phyloP scores from a whole-genome alignment of 257 asterid genomes.

The Striga asiatica region DNA sequence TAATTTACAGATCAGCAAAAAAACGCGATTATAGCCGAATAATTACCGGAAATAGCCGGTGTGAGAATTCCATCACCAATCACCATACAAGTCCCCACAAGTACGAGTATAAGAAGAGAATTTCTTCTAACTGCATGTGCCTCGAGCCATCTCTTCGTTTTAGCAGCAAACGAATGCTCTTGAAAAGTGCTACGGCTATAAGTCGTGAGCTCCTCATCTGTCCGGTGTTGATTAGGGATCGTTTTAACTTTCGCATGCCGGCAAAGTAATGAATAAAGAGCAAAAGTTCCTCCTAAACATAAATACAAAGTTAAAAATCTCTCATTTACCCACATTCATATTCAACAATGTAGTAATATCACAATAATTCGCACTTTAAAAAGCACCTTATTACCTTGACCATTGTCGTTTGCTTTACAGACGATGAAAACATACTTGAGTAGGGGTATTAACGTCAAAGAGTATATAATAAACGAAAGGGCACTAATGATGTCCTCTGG shows the following conservation, averaged over 20 bases:
- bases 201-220: constrained; percentile 76
- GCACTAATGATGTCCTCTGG: constrained; percentile 45
- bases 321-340: too few species aligned
- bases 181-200: constrained; percentile 51
- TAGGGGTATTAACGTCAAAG: constrained; percentile 40
- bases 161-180: constrained; percentile 58
- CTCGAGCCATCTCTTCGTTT: constrained; percentile 68
- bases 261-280: constrained; percentile 54
- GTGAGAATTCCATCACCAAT: constrained; percentile 79
- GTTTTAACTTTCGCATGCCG: constrained; percentile 49
- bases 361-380: too few species aligned
- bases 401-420: constrained; percentile 50
- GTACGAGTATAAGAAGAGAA: constrained; percentile 45
- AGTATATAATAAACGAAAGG: constrained; percentile 40
- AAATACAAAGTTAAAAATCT: too few species aligned
- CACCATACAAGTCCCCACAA: constrained; percentile 77
- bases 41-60: constrained; percentile 57
- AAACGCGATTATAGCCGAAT: too few species aligned
- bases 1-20: too few species aligned
- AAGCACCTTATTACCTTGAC: constrained; percentile 29
- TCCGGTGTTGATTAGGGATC: constrained; percentile 43
- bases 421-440: constrained; percentile 45
- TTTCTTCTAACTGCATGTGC: constrained; percentile 36
- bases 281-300: constrained; percentile 62
- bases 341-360: too few species aligned